phyloP scores from a whole-genome alignment of 768 basidiomycete genomes.

The Amylocystis lapponica region DNA sequence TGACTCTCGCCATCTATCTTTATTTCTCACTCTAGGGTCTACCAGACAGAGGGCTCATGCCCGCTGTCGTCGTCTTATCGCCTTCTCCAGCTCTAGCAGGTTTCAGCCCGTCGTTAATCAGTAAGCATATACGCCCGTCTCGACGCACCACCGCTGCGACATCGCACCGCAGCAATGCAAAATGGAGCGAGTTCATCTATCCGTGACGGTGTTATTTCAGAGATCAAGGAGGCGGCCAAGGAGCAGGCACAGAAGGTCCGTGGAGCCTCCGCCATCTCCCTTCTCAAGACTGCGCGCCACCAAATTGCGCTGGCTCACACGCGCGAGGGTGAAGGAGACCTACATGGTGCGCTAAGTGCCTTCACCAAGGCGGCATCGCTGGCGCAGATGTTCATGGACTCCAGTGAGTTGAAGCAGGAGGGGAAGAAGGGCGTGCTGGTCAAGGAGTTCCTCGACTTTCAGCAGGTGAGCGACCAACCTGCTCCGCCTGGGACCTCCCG shows the following conservation, averaged over 20 bases:
- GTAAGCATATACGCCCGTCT: too few relatives aligned
- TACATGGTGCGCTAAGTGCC: slow-evolving; percentile 53
- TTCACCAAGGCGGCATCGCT: slow-evolving; percentile 59
- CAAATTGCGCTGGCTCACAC: slow-evolving; percentile 50
- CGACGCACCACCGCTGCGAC: slow-evolving; percentile 8
- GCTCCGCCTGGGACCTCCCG: not conserved
- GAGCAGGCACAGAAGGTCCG: slow-evolving; percentile 44
- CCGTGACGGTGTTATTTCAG: slow-evolving; percentile 30
- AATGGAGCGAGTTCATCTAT: slow-evolving; percentile 27
- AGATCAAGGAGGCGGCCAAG: slow-evolving; percentile 44
- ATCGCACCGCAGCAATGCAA: slow-evolving; percentile 38
- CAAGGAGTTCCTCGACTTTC: slow-evolving; percentile 60
- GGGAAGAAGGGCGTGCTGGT: slow-evolving; percentile 50
- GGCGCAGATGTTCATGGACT: slow-evolving; percentile 52
- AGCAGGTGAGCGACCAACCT: slow-evolving; percentile 42
- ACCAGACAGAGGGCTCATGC: slow-evolving; percentile 34
- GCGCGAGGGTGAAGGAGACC: slow-evolving; percentile 50
- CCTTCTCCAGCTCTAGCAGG: slow-evolving; percentile 29
- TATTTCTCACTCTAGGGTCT: slow-evolving; percentile 6
- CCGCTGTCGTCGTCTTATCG: slow-evolving; percentile 35
- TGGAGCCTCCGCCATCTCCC: slow-evolving; percentile 52
- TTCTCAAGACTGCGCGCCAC: slow-evolving; percentile 57
- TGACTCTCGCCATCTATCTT: slow-evolving; percentile 14
- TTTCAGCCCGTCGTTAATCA: slow-evolving; percentile 19
- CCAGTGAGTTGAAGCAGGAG: slow-evolving; percentile 48